Conservation (phyloP, 225 moss, liverwort and hornwort species). For the Climacium dendroides region DNA sequence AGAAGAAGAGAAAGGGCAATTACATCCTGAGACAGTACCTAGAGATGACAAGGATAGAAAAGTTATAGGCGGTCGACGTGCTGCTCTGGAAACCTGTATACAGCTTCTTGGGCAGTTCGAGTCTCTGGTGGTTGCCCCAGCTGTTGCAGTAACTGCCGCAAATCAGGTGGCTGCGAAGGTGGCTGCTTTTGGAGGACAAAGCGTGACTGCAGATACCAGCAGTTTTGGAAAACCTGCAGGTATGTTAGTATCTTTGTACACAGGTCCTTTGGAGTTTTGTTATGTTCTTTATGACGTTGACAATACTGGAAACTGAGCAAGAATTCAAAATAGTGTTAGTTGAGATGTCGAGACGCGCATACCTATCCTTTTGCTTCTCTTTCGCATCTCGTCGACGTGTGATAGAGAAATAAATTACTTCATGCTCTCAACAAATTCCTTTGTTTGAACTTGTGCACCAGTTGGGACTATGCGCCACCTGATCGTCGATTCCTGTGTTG, state of each 20-base stretch:
- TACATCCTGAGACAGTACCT: constrained; percentile 19
- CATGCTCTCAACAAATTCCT: neutral
- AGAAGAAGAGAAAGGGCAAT: constrained; percentile 70
- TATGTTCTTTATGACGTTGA: neutral
- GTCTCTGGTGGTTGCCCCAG: constrained; percentile 51
- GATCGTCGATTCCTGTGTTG: constrained; percentile 87
- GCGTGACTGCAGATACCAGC: constrained; percentile 34
- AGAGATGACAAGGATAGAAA: constrained; percentile 73
- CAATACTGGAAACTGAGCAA: neutral
- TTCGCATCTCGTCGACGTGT: neutral
- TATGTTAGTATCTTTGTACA: neutral
- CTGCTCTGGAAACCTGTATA: constrained; percentile 56
- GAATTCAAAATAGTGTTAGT: neutral
- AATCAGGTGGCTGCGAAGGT: constrained; percentile 74
- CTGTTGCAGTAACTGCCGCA: constrained; percentile 49
- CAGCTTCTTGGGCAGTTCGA: constrained; percentile 89
- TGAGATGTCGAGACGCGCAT: neutral
- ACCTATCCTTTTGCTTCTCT: neutral
- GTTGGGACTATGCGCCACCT: constrained; percentile 79
- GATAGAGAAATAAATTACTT: neutral
- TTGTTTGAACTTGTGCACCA: constrained; percentile 17
- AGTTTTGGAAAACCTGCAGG: constrained; percentile 53
- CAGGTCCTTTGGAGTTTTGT: neutral
- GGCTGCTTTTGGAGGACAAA: constrained; percentile 51
- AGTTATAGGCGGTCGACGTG: constrained; percentile 48